Evolutionary conservation across 73 alveolate species (phyloP).

Genomic region (Paramecium biaurelia): DNA sequence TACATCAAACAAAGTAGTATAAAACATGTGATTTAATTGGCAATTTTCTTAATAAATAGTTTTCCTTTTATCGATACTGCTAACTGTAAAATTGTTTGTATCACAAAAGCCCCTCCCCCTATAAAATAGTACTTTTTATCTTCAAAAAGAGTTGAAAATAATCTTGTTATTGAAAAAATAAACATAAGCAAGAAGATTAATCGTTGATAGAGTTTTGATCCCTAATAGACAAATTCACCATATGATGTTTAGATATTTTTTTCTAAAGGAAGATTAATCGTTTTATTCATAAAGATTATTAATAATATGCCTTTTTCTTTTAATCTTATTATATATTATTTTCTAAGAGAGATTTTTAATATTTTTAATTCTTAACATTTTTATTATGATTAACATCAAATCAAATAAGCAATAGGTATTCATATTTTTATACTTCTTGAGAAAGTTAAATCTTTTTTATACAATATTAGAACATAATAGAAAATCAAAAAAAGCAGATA

Average conservation of each 20-base stretch:
- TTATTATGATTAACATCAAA: too few relatives aligned
- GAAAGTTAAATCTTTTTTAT: neutral
- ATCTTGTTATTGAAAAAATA: neutral
- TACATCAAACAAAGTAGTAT: neutral
- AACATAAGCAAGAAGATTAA: neutral
- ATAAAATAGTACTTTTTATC: neutral
- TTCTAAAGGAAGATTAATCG: neutral
- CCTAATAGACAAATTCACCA: neutral
- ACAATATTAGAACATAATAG: neutral
- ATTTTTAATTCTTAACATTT: neutral
- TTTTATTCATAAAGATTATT: neutral
- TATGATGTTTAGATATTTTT: neutral
- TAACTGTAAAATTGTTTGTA: neutral
- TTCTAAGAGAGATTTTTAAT: neutral
- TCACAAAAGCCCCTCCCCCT: neutral
- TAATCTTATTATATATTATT: neutral
- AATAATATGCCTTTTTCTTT: neutral
- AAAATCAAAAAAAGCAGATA: too few relatives aligned
- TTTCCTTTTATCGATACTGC: neutral
- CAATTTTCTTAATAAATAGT: neutral
- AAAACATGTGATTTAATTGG: neutral
- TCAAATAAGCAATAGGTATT: neutral
- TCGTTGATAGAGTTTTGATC: neutral
- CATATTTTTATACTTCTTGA: neutral
- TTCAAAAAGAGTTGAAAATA: neutral